Percentiles rank a stretch among this genome's conserved stretches.
phyloP scores from a whole-genome alignment of 192 early-diverging fungal species.

The Coemansia sp. region DNA sequence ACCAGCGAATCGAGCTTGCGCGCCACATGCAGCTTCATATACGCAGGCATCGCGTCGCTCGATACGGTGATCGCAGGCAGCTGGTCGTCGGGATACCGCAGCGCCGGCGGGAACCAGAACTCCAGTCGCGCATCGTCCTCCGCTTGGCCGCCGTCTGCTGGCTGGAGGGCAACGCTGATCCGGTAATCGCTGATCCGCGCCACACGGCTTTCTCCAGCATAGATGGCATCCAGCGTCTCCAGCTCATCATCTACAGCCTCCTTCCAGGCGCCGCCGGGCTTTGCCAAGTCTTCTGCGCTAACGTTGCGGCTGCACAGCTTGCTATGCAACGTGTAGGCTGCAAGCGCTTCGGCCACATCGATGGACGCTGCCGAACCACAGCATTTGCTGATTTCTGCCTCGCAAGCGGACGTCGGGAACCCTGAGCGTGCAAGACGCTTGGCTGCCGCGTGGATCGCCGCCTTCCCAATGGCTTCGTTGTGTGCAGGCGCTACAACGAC shows the following conservation, averaged over 20 bases:
- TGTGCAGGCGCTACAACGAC: constrained; percentile 3
- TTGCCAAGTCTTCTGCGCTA: neutral
- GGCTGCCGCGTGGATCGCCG: constrained; percentile 8
- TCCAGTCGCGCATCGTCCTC: constrained; percentile 56
- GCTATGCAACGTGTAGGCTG: constrained; percentile 13
- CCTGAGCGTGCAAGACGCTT: constrained; percentile 30
- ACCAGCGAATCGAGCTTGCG: constrained; percentile 45
- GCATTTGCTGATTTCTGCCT: neutral
- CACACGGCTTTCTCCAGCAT: constrained; percentile 23
- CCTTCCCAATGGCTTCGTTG: neutral
- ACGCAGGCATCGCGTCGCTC: constrained; percentile 69
- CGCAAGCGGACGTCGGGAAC: constrained; percentile 19
- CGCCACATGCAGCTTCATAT: constrained; percentile 65
- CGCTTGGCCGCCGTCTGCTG: neutral
- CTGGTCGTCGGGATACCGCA: constrained; percentile 68
- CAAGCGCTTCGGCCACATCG: constrained; percentile 11
- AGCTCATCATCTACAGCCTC: constrained; percentile 29
- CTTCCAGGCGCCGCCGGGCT: too few species aligned
- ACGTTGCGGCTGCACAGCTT: constrained; percentile 8
- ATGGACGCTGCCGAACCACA: neutral
- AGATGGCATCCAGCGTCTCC: constrained; percentile 32
- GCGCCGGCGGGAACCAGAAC: constrained; percentile 61
- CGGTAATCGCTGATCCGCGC: neutral
- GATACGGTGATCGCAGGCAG: constrained; percentile 64
- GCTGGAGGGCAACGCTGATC: constrained; percentile 23